Base-by-base conservation (phyloP, 2,329 filamentous ascomycete species). In the Trichoderma semiorbis region DNA sequence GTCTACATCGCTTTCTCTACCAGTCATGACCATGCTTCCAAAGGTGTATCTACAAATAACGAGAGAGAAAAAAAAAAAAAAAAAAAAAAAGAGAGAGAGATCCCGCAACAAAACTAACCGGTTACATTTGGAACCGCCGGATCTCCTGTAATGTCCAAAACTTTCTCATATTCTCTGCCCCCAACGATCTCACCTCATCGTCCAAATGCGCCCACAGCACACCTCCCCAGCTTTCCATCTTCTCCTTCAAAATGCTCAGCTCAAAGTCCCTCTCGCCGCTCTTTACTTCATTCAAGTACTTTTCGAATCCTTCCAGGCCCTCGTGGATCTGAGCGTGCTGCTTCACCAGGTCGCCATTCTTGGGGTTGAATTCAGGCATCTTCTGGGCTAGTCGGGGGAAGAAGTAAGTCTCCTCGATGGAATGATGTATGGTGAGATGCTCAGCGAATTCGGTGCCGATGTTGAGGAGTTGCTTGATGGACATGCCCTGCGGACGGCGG, bases 201-300 rank as follows among this genome's bases (percentile, higher is more conserved):
- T 96, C 93, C 73, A 97, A 83, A 85, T 97, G 94, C 77, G 83
- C 84, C 92, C 93, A 95, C 63, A 97, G 80, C 74, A 97, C 92
- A 11, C 85, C 84, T 12, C 92, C 92, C 88, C 95, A 97, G 5
- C 80, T 81, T 80, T 97, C 92, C 90, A 97, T 90, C 77, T 93
- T 86, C 43, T 80, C 84, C 83, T 90, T 91, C 79, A 97, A 79
- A 77, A 89, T 88, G 18, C 70, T 74, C 77, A 89, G 78, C 72
- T 87, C 84, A 61, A 91, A 81, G 71, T 89, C 87, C 36, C 78
- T 83, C 83, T 94, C 91, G 1, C 93, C 89, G 14, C 79, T 82
- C 73, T 83, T 85, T 78, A 92, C 94, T 58, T 81, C 83, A 36
- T 84, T 79, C 16, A 97, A 80, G 79, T 95, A 96, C 21, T 82